A percentile compares a stretch with the other conserved stretches of the same genome.
Evolutionary conservation across 805 yeast species (phyloP).

Genomic region (Debaryomyces prosopidis): DNA sequence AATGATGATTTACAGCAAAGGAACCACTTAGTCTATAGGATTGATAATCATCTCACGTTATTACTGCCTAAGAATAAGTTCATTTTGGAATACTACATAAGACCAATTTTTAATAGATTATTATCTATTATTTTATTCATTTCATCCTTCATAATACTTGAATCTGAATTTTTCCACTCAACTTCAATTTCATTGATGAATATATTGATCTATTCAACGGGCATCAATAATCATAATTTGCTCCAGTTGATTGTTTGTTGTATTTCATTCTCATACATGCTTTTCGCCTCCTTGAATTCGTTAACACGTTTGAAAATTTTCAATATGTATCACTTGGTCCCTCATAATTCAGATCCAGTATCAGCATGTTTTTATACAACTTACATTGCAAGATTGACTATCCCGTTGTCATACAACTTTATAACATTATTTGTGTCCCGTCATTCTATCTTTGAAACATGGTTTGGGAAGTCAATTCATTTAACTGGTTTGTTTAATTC

Average conservation of each 20-base stretch:
- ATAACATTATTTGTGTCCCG: constrained; percentile 61
- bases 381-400: constrained; percentile 77
- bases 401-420: constrained; percentile 80
- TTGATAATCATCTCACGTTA: constrained; percentile 17
- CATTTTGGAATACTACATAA: constrained; percentile 38
- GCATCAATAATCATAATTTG: constrained; percentile 21
- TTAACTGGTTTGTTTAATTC: constrained; percentile 71
- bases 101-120: constrained; percentile 48
- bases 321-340: constrained; percentile 74
- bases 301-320: constrained; percentile 68
- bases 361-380: constrained; percentile 76
- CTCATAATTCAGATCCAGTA: constrained; percentile 70
- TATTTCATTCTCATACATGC: constrained; percentile 60
- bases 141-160: constrained; percentile 56
- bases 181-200: constrained; percentile 65
- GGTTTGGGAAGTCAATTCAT: constrained; percentile 75
- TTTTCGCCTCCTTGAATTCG: constrained; percentile 63
- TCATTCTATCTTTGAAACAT: constrained; percentile 60
- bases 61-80: constrained; percentile 43
- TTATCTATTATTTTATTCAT: constrained; percentile 42
- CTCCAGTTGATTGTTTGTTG: constrained; percentile 41
- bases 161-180: constrained; percentile 76
- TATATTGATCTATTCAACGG: constrained; percentile 36
- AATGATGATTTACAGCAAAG: constrained; percentile 16
- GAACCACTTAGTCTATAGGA: constrained; percentile 18